Evolutionary conservation across 2,329 filamentous ascomycete species (phyloP).

Genomic region (Xylariaceae sp.): DNA sequence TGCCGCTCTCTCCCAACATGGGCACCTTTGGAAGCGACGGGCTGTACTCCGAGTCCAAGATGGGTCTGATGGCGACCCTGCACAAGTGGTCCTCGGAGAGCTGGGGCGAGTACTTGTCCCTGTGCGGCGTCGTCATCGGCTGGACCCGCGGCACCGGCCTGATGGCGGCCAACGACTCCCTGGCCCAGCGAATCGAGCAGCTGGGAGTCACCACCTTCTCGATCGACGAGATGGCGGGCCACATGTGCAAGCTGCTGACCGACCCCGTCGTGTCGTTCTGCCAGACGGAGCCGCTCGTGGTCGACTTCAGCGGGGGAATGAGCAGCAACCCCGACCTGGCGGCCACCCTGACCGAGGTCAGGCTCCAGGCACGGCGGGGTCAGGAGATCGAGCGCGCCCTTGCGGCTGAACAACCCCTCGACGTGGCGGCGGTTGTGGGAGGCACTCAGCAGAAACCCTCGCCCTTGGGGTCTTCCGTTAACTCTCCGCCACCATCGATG

Average conservation of each 20-base stretch:
- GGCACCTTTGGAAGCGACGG: constrained; percentile 97
- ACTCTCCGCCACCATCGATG: too few relatives aligned
- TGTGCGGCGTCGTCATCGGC: constrained; percentile 96
- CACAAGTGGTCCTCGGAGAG: constrained; percentile 97
- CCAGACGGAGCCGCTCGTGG: constrained; percentile 91
- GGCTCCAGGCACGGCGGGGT: too few relatives aligned
- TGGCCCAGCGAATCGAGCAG: constrained; percentile 93
- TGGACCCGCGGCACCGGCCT: constrained; percentile 98
- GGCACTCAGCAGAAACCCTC: too few relatives aligned
- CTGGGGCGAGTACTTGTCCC: constrained; percentile 96
- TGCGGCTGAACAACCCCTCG: constrained; percentile 93
- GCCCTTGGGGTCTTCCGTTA: too few relatives aligned
- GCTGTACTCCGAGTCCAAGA: constrained; percentile 96
- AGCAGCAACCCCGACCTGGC: constrained; percentile 96
- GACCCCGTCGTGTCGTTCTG: constrained; percentile 90
- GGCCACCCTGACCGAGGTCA: too few relatives aligned
- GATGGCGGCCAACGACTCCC: constrained; percentile 96
- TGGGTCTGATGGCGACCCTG: constrained; percentile 94
- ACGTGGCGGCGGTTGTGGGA: constrained; percentile 85
- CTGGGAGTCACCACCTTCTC: constrained; percentile 98
- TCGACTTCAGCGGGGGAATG: constrained; percentile 93
- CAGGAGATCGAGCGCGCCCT: too few relatives aligned
- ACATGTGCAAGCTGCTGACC: constrained; percentile 92
- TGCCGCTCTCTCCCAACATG: constrained; percentile 95
- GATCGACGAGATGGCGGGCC: constrained; percentile 99